phyloP scores from a whole-genome alignment of 2,329 filamentous ascomycete species.

The Alternaria rosae region DNA sequence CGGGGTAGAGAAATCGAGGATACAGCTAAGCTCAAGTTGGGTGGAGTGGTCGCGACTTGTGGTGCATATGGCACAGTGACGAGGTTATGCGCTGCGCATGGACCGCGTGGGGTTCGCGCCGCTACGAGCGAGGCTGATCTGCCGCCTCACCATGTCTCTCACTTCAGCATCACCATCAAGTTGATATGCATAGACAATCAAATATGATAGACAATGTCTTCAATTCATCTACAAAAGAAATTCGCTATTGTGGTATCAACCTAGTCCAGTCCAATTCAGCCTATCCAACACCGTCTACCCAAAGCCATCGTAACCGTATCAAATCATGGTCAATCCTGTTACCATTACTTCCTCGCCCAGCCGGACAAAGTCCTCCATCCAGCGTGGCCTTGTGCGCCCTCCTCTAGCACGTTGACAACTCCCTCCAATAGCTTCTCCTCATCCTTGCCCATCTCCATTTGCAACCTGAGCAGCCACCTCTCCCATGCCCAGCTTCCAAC shows the following conservation, averaged over 20 bases:
- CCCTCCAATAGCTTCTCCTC: constrained; percentile 62
- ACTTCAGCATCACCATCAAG: not conserved
- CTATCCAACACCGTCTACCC: constrained; percentile 1
- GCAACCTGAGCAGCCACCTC: constrained; percentile 89
- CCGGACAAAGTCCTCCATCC: constrained; percentile 69
- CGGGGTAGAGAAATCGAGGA: not conserved
- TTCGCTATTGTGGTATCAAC: constrained; percentile 41
- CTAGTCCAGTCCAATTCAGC: constrained; percentile 16
- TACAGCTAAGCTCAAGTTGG: not conserved
- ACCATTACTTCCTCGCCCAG: constrained; percentile 49
- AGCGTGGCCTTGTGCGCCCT: constrained; percentile 64
- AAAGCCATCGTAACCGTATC: constrained; percentile 7
- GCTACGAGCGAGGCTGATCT: constrained; percentile 21
- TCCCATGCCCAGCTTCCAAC: constrained; percentile 94
- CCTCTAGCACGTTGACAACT: constrained; percentile 65
- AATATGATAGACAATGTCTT: constrained; percentile 17
- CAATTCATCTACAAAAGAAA: constrained; percentile 35
- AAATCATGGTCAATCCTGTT: not conserved
- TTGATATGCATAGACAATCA: not conserved
- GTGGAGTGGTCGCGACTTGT: constrained; percentile 8
- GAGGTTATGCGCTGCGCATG: constrained; percentile 20
- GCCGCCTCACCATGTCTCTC: constrained; percentile 25
- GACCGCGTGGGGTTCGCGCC: constrained; percentile 29
- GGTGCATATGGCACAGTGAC: constrained; percentile 7
- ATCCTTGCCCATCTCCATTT: constrained; percentile 81